Evolutionary conservation across 148 eudicot species (phyloP).

Genomic region (Chenopodium berlandieri): DNA sequence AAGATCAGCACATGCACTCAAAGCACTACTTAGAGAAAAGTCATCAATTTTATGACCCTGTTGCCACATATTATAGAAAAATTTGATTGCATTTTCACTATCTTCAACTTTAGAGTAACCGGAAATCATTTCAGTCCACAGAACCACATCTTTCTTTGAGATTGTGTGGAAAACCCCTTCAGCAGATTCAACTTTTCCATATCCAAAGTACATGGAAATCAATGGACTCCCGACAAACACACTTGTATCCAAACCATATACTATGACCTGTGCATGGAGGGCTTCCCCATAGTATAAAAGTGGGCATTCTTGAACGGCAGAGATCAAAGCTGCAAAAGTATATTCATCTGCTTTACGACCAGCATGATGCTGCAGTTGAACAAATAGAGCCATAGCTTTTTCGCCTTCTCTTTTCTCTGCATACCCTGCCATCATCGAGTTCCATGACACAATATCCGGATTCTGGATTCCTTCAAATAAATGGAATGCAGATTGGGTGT

Average conservation of each 20-base stretch:
- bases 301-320: conserved; percentile 45
- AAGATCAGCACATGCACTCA: conserved; percentile 88
- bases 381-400: conserved; percentile 55
- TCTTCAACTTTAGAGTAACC: conserved; percentile 56
- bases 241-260: conserved; percentile 53
- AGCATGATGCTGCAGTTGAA: conserved; percentile 35
- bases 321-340: conserved; percentile 67
- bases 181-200: conserved; percentile 50
- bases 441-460: conserved; percentile 82
- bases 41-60: conserved; percentile 58
- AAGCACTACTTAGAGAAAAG: conserved; percentile 59
- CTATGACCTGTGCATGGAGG: conserved; percentile 59
- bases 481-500: conserved; percentile 40
- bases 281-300: conserved; percentile 53
- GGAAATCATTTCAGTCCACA: conserved; percentile 85
- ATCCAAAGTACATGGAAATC: conserved; percentile 68
- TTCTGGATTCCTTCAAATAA: conserved; percentile 51
- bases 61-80: conserved; percentile 50
- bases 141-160: conserved; percentile 51
- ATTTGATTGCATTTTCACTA: conserved; percentile 55
- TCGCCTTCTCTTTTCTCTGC: conserved; percentile 60
- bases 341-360: conserved; percentile 66
- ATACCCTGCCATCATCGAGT: conserved; percentile 77
- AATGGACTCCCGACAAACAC: conserved; percentile 60
- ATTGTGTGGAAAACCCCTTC: conserved; percentile 50